A percentile compares a stretch with the other conserved stretches of the same genome.
Evolutionary conservation across 139 green algal species (phyloP).

Genomic region (Asterochloris sp.): DNA sequence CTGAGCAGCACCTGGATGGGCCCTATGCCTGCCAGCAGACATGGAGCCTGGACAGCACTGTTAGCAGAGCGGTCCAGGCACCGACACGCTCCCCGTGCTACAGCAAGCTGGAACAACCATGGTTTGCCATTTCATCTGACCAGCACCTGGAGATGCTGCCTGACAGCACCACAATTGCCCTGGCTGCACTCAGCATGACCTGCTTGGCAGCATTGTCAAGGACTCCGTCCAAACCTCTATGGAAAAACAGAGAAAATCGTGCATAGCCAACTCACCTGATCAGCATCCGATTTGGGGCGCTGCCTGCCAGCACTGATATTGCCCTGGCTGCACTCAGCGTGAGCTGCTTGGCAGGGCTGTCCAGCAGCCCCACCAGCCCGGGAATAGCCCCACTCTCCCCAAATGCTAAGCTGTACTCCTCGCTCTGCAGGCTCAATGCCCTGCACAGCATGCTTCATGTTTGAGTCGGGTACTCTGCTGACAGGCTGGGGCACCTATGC

Average conservation of each 20-base stretch:
- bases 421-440: not conserved
- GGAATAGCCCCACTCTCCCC: slow-evolving; percentile 5
- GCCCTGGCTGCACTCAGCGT: not conserved
- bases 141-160: too few species aligned
- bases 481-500: not conserved
- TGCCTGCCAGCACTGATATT: not conserved
- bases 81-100: too few species aligned
- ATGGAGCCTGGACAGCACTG: too few species aligned
- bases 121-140: too few species aligned
- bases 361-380: not conserved
- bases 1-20: too few species aligned
- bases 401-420: slow-evolving; percentile 10
- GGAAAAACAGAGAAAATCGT: not conserved
- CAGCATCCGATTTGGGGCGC: not conserved
- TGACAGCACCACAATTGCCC: too few species aligned
- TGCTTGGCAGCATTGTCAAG: not conserved
- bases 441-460: not conserved
- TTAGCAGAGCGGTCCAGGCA: too few species aligned
- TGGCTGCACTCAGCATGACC: not conserved
- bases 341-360: not conserved
- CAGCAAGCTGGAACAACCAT: too few species aligned
- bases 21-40: too few species aligned
- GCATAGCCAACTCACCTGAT: slow-evolving; percentile 5
- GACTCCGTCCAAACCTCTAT: not conserved
- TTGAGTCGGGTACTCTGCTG: not conserved